Evolutionary conservation across 768 basidiomycete species (phyloP).

Genomic region (Leucocoprinus leucothites): DNA sequence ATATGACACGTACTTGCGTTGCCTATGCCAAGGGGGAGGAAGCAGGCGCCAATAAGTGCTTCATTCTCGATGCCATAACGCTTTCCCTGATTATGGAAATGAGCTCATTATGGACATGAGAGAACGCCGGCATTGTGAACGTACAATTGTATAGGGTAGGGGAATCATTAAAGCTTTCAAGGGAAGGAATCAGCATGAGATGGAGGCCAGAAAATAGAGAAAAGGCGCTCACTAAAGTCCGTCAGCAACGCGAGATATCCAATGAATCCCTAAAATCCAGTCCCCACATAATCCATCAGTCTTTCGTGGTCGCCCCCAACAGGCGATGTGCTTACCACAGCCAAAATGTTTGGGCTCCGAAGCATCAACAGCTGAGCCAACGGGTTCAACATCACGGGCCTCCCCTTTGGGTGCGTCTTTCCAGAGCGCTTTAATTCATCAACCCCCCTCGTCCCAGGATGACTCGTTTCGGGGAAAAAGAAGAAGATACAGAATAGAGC

Average conservation of each 20-base stretch:
- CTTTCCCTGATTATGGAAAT: conserved; percentile 40
- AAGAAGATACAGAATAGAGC: conserved; percentile 37
- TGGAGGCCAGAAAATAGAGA: not conserved
- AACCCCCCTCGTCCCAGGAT: conserved; percentile 54
- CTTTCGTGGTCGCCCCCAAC: not conserved
- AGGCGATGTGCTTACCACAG: conserved; percentile 40
- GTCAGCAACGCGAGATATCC: conserved; percentile 23
- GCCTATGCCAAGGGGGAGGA: conserved; percentile 57
- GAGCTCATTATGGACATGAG: not conserved
- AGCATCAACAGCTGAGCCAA: conserved; percentile 43
- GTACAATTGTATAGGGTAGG: conserved; percentile 63
- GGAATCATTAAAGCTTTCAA: conserved; percentile 52
- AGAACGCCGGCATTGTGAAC: conserved; percentile 18
- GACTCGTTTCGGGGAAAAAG: conserved; percentile 64
- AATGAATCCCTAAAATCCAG: conserved; percentile 15
- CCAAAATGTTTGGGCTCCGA: conserved; percentile 52
- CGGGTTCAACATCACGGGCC: conserved; percentile 51
- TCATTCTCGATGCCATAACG: conserved; percentile 55
- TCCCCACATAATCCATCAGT: not conserved
- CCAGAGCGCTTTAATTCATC: conserved; percentile 28
- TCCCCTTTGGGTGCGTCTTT: conserved; percentile 16
- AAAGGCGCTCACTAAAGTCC: conserved; percentile 35
- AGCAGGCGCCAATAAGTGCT: conserved; percentile 56
- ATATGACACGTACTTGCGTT: conserved; percentile 44
- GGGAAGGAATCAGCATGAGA: not conserved